Conservation (phyloP, 768 basidiomycete species). For the Tricholoma terreum region DNA sequence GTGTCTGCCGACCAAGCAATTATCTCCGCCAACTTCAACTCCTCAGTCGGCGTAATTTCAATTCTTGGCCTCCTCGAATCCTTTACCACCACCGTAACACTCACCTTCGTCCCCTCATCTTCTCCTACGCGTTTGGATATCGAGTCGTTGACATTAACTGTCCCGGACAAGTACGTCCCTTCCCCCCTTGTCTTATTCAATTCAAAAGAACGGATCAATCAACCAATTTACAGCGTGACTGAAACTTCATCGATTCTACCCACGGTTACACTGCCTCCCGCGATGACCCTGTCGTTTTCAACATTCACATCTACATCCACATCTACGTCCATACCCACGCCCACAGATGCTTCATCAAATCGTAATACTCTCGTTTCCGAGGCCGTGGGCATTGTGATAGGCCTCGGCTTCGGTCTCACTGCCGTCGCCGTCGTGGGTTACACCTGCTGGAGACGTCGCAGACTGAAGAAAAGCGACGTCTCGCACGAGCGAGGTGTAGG, state of each 20-base stretch:
- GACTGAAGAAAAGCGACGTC: constrained; percentile 11
- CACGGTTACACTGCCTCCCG: constrained; percentile 32
- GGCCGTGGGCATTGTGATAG: constrained; percentile 26
- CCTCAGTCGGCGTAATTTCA: constrained; percentile 35
- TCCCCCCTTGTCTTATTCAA: neutral
- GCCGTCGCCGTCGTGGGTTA: constrained; percentile 18
- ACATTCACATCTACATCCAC: constrained; percentile 3
- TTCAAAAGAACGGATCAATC: neutral
- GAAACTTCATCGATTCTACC: constrained; percentile 33
- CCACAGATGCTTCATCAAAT: constrained; percentile 9
- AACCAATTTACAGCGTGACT: constrained; percentile 4
- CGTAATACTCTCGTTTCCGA: constrained; percentile 15
- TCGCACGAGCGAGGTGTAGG: neutral
- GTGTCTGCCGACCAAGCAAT: constrained; percentile 36
- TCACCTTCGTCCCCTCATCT: constrained; percentile 35
- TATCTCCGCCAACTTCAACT: constrained; percentile 36
- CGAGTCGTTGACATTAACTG: constrained; percentile 34
- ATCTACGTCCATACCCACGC: neutral
- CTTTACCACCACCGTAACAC: constrained; percentile 37
- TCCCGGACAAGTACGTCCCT: constrained; percentile 33
- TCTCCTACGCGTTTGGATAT: constrained; percentile 35
- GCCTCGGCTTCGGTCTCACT: constrained; percentile 29
- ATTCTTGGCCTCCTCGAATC: constrained; percentile 39
- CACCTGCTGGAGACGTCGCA: constrained; percentile 22
- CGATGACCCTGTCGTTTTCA: constrained; percentile 28